Percentiles rank a stretch among this genome's conserved stretches.
Evolutionary conservation across 352 stramenopile species (phyloP).

Genomic region (Globisporangium polare): DNA sequence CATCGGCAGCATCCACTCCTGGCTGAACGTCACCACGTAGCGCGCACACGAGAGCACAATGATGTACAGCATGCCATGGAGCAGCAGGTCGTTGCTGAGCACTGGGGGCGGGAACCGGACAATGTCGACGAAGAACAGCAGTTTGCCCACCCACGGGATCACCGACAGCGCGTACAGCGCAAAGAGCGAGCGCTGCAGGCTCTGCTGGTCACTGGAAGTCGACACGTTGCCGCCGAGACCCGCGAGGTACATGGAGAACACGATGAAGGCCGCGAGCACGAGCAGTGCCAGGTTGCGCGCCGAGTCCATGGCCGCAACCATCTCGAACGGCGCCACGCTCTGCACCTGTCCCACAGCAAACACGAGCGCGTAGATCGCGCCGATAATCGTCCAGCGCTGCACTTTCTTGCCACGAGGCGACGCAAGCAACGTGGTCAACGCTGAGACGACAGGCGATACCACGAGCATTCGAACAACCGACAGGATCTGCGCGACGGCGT

Average conservation of each 20-base stretch:
- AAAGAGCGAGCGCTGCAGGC: slow-evolving; percentile 58
- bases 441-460: slow-evolving; percentile 30
- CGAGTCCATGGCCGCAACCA: slow-evolving; percentile 17
- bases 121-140: slow-evolving; percentile 52
- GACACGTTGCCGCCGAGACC: slow-evolving; percentile 35
- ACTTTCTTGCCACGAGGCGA: slow-evolving; percentile 25
- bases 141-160: slow-evolving; percentile 61
- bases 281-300: slow-evolving; percentile 47
- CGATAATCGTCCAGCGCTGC: slow-evolving; percentile 47
- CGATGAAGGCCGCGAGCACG: slow-evolving; percentile 35
- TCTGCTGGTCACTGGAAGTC: slow-evolving; percentile 42
- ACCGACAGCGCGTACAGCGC: slow-evolving; percentile 45
- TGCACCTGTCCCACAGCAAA: slow-evolving; percentile 36
- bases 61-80: slow-evolving; percentile 38
- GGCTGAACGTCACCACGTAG: slow-evolving; percentile 42
- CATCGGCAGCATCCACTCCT: slow-evolving; percentile 60
- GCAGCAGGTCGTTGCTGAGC: slow-evolving; percentile 41
- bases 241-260: slow-evolving; percentile 50
- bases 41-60: slow-evolving; percentile 33
- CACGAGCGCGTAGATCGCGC: slow-evolving; percentile 31
- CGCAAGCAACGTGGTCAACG: slow-evolving; percentile 16
- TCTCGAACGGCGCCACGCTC: slow-evolving; percentile 22
- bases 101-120: slow-evolving; percentile 32
- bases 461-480: slow-evolving; percentile 34
- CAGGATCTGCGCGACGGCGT: slow-evolving; percentile 31